Evolutionary conservation across 106 monocot genomes (phyloP), one percentile per base, ranked within the genome.

Genomic region (Agapanthus africanus): DNA sequence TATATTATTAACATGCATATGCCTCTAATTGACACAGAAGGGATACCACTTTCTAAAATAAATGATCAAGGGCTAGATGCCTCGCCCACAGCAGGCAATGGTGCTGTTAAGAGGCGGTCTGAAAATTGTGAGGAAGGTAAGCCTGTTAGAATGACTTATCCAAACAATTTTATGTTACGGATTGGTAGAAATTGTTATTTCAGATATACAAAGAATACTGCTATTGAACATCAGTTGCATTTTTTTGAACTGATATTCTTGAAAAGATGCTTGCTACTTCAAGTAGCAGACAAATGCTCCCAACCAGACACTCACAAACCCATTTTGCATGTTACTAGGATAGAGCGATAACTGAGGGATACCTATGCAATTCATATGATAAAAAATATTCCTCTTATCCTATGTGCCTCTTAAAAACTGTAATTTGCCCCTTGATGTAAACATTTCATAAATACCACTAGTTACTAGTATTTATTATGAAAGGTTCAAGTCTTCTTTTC

Each of bases 21-120:
- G 4, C 4, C 65, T 73, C 50, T 59, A 76, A 76, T 8, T 76
- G 72, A 49, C 13, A 50, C 4, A 11, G 28, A 67, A n/a, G 34
- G 47, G 60, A 7, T 35, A 16, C 63, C 25, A 49, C 38, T 42
- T 61, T 50, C 31, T n/a, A n/a, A n/a, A n/a, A n/a, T n/a, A n/a
- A n/a, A n/a, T 61, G 32, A 26, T 73, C 63, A 69, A 69, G 73
- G 9, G 40, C 1, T 68, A 42, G 68, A 72, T 78, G 30, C 28
- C 37, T 71, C 77, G 26, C 40, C 74, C 28, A 69, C 36, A 0
- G 28, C 46, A 60, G 15, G 34, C 41, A 70, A 68, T 72, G 30
- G 50, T 73, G 54, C 82, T 69, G 60, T 76, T 31, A 87, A 90
- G 82, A 78, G 82, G 69, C 78, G 76, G 42, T 40, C 75, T 37